phyloP scores from a whole-genome alignment of 169 alveolate genomes.

The Eimeria maxima region DNA sequence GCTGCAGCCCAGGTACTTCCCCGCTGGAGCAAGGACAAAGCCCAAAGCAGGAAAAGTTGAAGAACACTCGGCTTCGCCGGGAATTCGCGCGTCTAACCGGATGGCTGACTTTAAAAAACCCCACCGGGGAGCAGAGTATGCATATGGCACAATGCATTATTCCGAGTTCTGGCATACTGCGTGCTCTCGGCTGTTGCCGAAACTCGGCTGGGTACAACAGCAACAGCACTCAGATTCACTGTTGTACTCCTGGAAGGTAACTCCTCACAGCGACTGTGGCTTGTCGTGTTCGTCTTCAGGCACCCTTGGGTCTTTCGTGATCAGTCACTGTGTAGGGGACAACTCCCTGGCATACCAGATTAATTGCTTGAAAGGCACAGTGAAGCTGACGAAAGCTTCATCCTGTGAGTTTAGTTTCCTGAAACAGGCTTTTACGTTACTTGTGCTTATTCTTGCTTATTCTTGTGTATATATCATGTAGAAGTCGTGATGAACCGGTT shows the following conservation, averaged over 20 bases:
- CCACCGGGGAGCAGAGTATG: conserved; percentile 8
- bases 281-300: background rate
- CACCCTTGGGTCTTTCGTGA: conserved; percentile 49
- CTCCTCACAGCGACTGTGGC: background rate
- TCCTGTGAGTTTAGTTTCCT: conserved; percentile 38
- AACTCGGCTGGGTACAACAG: background rate
- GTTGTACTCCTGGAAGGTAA: background rate
- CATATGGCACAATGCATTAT: background rate
- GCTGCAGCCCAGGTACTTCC: conserved; percentile 17
- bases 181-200: background rate
- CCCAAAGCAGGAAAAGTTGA: conserved; percentile 8
- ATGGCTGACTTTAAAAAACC: conserved; percentile 48
- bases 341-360: conserved; percentile 56
- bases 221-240: background rate
- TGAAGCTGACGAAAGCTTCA: conserved; percentile 59
- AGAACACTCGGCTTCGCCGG: conserved; percentile 58
- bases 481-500: background rate
- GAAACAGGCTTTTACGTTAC: background rate
- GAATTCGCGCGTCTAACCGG: conserved; percentile 61
- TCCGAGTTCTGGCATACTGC: background rate
- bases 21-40: conserved; percentile 8
- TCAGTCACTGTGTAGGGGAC: conserved; percentile 78
- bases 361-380: conserved; percentile 60
- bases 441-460: background rate
- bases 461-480: background rate